Evolutionary conservation across 2,329 filamentous ascomycete genomes (phyloP).

Genomic region (Erysiphe pulchra): DNA sequence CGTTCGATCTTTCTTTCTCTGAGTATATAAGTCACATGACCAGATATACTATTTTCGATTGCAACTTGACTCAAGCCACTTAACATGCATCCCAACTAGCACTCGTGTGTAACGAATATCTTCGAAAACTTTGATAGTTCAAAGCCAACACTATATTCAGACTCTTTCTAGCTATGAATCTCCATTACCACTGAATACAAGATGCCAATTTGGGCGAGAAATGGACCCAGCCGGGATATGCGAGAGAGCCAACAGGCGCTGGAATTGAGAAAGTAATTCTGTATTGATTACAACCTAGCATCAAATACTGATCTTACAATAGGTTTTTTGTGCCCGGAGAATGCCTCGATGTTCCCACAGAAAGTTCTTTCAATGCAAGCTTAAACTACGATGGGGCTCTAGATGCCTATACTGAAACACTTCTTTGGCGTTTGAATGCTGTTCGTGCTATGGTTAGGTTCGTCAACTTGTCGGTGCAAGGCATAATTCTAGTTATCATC

Average conservation of each 20-base stretch:
- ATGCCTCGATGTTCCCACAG: background rate
- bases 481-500: background rate
- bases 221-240: slow-evolving; percentile 1
- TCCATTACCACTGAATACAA: background rate
- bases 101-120: too few species aligned
- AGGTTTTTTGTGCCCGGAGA: slow-evolving; percentile 10
- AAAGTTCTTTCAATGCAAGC: slow-evolving; percentile 6
- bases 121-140: too few species aligned
- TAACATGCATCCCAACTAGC: too few species aligned
- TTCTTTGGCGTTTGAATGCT: slow-evolving; percentile 18
- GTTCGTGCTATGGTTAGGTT: slow-evolving; percentile 11
- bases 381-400: slow-evolving; percentile 13
- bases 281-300: too few species aligned
- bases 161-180: background rate
- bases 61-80: too few species aligned
- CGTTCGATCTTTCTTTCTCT: too few species aligned
- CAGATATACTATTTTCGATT: too few species aligned
- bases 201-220: background rate
- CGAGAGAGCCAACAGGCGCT: slow-evolving; percentile 7
- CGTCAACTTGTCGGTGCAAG: background rate
- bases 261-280: slow-evolving; percentile 10
- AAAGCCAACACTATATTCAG: too few species aligned
- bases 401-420: slow-evolving; percentile 19
- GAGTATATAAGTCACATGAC: too few species aligned
- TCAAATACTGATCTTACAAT: background rate